Base-by-base conservation (phyloP, 176 grass and related monocot genomes). In the Avena insularis region DNA sequence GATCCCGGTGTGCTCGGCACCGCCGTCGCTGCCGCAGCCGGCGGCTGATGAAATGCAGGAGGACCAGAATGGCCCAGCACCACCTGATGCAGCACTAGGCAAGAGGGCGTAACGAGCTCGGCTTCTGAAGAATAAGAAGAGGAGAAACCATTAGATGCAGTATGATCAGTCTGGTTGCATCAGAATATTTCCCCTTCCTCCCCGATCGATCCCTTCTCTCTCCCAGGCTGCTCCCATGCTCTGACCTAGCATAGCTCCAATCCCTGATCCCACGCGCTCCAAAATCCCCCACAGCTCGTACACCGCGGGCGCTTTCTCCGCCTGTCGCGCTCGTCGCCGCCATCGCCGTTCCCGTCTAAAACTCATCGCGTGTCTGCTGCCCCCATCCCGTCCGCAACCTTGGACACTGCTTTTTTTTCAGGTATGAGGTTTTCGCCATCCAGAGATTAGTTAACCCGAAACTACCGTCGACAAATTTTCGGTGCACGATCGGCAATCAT, bases 1-100 rank as follows among this genome's bases (percentile, higher is more conserved):
- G 45, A 78, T 96, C 66, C 94, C 94, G 1, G 91, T 95, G 13
- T 95, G 75, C 76, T 87, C 91, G 29, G 87, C 93, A 47, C 93
- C 88, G 40, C 86, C 93, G 14, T 53, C 53, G 11, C 87, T 36
- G 19, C 88, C 45, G 9, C 68, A 70, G 25, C 80, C 54, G 10
- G 60, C 56, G 12, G 43, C 21, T 5, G 86, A 89, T 31, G 82
- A 90, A 33, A 33, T 33, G 51, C 84, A 86, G 46, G 80, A 93
- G 33, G 84, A 87, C 0, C 29, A n/a, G 40, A 45, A 29, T 16
- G 70, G 36, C 40, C 82, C 58, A 1, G 77, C 38, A 62, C 9
- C 86, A 59, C 8, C 55, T 12, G 57, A 9, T 10, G 31, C 82
- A 3, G 43, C 25, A 31, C 40, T 21, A 31, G 43, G 40, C 79